Conservation (phyloP, 2,329 filamentous ascomycete genomes). For the Exophiala aquamarina region DNA sequence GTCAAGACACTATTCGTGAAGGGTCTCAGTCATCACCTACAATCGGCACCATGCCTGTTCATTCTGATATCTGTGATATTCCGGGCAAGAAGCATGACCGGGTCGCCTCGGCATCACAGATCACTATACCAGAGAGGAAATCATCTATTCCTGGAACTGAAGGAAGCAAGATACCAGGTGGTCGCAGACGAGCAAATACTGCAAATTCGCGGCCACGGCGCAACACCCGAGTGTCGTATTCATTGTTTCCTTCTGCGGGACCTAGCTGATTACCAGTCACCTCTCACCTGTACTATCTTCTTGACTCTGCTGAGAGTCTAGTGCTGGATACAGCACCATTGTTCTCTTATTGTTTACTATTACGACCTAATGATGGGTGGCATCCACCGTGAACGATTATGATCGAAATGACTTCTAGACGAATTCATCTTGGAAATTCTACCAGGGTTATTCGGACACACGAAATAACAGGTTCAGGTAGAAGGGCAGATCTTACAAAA, state of each 20-base stretch:
- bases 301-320: conserved; percentile 1
- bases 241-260: conserved; percentile 37
- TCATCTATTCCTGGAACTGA: conserved; percentile 21
- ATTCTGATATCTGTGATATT: no score
- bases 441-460: background rate
- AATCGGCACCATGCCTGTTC: background rate
- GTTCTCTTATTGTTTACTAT: conserved; percentile 7
- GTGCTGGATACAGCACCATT: background rate
- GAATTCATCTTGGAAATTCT: background rate
- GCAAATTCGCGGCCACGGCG: conserved; percentile 19
- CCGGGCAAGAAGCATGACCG: conserved; percentile 11
- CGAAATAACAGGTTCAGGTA: background rate
- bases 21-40: conserved; percentile 6
- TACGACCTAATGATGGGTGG: conserved; percentile 22
- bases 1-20: conserved; percentile 23
- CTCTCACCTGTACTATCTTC: background rate
- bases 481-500: no score
- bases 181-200: conserved; percentile 25
- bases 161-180: conserved; percentile 1
- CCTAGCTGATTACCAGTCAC: conserved; percentile 6
- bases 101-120: conserved; percentile 18
- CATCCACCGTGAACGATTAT: conserved; percentile 19
- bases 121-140: conserved; percentile 23
- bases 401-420: conserved; percentile 7
- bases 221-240: conserved; percentile 42